These are phyloP conservation scores for Lactarius akahatsu DNA, from an alignment of 768 basidiomycete species.

Conservation along the genomic window DNA sequence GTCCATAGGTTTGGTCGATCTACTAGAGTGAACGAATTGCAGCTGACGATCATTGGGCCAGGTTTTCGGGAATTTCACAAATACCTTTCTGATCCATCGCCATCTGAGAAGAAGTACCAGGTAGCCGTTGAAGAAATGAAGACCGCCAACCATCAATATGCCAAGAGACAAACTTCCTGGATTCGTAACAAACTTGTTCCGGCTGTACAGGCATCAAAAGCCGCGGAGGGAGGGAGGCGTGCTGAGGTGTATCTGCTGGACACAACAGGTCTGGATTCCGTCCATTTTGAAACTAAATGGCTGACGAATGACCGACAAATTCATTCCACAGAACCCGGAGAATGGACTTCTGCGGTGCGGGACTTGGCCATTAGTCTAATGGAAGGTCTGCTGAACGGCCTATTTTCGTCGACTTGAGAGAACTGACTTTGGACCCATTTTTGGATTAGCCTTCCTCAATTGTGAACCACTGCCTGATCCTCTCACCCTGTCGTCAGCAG, in stretches of 20 bases:
- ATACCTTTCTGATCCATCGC: conserved; percentile 52
- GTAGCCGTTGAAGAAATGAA: conserved; percentile 79
- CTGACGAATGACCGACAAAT: conserved; percentile 39
- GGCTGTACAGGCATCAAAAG: conserved; percentile 52
- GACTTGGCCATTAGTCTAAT: conserved; percentile 50
- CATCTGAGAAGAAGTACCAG: conserved; percentile 41
- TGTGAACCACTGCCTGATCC: conserved; percentile 54
- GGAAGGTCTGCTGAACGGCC: conserved; percentile 41
- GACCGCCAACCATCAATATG: conserved; percentile 83
- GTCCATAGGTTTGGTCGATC: conserved; percentile 66
- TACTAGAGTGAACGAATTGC: neutral
- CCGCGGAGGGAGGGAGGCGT: conserved; percentile 34
- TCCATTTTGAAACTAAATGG: conserved; percentile 37
- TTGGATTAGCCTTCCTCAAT: conserved; percentile 17
- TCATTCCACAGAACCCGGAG: conserved; percentile 11
- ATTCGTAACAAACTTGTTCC: conserved; percentile 87
- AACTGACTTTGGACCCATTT: neutral
- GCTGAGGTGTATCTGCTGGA: conserved; percentile 60
- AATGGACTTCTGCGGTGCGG: conserved; percentile 59
- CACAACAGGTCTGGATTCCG: conserved; percentile 53
- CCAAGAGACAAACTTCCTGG: conserved; percentile 90
- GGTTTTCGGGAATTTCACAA: conserved; percentile 90
- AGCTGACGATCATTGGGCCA: conserved; percentile 35
- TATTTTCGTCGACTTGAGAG: neutral
- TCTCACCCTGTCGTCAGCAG: conserved; percentile 50